These are phyloP conservation scores for Diaporthe vexans DNA, from an alignment of 2,329 filamentous ascomycete species.

Conservation along the genomic window DNA sequence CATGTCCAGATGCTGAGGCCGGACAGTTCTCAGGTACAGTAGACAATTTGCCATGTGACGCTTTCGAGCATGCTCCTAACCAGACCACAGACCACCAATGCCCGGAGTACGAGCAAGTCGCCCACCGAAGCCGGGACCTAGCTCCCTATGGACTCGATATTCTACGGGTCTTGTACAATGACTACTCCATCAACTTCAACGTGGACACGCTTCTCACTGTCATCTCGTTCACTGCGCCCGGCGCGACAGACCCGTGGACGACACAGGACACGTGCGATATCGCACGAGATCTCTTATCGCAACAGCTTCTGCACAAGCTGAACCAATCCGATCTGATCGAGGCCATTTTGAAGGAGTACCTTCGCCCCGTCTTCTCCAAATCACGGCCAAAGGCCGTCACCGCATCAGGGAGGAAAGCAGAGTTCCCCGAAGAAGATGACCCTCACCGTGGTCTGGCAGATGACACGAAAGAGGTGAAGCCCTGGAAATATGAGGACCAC, in stretches of 20 bases:
- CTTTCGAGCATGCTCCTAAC: not conserved
- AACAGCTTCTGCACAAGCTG: conserved; percentile 44
- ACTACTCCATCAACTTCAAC: conserved; percentile 38
- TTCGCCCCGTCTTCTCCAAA: conserved; percentile 77
- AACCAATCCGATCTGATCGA: conserved; percentile 61
- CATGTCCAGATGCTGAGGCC: not conserved
- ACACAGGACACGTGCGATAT: conserved; percentile 49
- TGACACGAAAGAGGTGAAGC: conserved; percentile 61
- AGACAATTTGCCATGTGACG: not conserved
- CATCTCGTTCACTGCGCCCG: conserved; percentile 47
- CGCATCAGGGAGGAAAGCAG: conserved; percentile 67
- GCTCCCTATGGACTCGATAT: conserved; percentile 30
- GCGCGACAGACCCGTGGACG: conserved; percentile 48
- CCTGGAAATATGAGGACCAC: conserved; percentile 71
- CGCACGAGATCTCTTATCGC: conserved; percentile 52
- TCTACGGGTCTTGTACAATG: not conserved
- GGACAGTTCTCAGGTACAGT: conserved; percentile 25
- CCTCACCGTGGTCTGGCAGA: conserved; percentile 51
- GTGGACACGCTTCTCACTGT: conserved; percentile 51
- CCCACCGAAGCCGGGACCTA: conserved; percentile 26
- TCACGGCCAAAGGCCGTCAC: conserved; percentile 68
- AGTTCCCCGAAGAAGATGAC: conserved; percentile 58
- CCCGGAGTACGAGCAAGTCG: conserved; percentile 34
- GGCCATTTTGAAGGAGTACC: conserved; percentile 72
- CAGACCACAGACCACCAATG: conserved; percentile 23